phyloP scores from a whole-genome alignment of 805 yeast species.

The Candida arabinofermentans region DNA sequence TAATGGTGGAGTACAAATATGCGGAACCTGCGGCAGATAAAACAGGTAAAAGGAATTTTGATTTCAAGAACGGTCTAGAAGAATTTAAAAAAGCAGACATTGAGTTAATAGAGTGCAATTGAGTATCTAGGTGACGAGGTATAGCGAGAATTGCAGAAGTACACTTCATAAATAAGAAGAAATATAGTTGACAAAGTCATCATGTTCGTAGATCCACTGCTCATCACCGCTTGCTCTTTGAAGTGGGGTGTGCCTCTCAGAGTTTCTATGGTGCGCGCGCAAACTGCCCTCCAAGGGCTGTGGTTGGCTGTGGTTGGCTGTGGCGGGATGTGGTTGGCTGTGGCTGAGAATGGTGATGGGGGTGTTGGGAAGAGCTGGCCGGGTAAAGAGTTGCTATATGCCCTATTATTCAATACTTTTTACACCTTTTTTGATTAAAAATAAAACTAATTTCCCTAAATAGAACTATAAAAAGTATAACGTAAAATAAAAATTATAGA shows the following conservation, averaged over 20 bases:
- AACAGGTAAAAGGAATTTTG: constrained; percentile 20
- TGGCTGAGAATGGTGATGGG: neutral
- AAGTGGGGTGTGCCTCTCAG: no score
- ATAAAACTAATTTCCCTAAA: neutral
- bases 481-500: neutral
- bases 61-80: constrained; percentile 7
- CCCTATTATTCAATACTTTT: no score
- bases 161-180: no score
- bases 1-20: constrained; percentile 32
- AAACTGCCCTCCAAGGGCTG: neutral
- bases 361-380: no score
- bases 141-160: no score
- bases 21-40: constrained; percentile 43
- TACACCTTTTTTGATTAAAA: neutral
- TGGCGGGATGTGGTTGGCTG: neutral
- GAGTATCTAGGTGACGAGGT: constrained; percentile 1
- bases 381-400: no score
- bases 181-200: no score
- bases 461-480: neutral
- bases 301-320: neutral
- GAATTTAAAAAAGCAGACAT: constrained; percentile 4
- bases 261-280: neutral
- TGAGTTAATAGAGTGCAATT: neutral
- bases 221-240: no score
- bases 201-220: no score